Evolutionary conservation across 148 eudicot genomes (phyloP).

Genomic region (Salicornia ramosissima): DNA sequence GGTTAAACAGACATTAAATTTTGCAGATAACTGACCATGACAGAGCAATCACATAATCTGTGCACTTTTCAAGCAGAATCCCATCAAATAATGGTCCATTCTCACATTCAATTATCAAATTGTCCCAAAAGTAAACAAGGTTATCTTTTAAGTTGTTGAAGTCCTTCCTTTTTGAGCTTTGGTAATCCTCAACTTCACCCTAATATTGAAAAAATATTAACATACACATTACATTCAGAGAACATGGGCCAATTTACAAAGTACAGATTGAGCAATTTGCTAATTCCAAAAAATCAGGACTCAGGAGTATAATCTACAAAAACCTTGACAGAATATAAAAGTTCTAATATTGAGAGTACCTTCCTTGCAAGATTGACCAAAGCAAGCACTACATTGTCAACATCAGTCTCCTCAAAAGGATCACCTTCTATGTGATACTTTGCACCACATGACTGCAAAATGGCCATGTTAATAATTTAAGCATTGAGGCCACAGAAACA

Average conservation of each 20-base stretch:
- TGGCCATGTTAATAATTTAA: constrained; percentile 22
- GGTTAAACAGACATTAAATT: constrained; percentile 6
- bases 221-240: constrained; percentile 13
- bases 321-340: not conserved
- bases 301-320: not conserved
- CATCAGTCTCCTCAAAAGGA: constrained; percentile 70
- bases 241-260: not conserved
- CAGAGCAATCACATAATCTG: constrained; percentile 88
- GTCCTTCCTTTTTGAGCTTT: constrained; percentile 77
- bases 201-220: constrained; percentile 35
- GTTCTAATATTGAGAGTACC: constrained; percentile 38
- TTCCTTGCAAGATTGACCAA: constrained; percentile 76
- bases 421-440: constrained; percentile 60
- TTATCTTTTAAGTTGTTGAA: constrained; percentile 86
- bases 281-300: not conserved
- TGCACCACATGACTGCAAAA: constrained; percentile 82
- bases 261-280: not conserved
- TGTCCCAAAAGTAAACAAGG: constrained; percentile 79
- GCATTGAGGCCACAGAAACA: not conserved
- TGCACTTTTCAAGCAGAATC: constrained; percentile 74
- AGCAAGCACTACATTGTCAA: constrained; percentile 85
- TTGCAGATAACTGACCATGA: constrained; percentile 58
- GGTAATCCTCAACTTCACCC: constrained; percentile 95
- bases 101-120: constrained; percentile 75
- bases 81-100: constrained; percentile 92